Conservation (phyloP, 139 green algal genomes). For the Yamagishiella unicocca region DNA sequence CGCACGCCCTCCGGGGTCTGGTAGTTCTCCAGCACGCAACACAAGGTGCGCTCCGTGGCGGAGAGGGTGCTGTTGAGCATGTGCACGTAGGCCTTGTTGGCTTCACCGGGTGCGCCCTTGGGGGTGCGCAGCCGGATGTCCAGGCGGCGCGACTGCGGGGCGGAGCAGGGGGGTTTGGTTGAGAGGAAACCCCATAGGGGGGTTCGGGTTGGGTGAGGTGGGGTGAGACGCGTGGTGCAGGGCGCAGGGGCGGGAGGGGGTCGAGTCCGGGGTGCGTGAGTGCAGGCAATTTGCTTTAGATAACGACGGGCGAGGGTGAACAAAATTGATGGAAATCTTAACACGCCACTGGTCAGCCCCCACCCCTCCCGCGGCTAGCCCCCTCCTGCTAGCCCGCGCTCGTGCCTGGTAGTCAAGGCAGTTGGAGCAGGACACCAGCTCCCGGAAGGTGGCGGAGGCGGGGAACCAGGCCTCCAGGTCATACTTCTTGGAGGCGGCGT, state of each 20-base stretch:
- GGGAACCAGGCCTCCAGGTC: conserved; percentile 99
- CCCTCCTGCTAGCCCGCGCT: too few species aligned
- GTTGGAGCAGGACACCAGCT: conserved; percentile 99
- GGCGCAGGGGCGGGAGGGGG: background rate
- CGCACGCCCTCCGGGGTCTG: conserved; percentile 85
- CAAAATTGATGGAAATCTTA: too few species aligned
- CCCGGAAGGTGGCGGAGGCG: conserved; percentile 88
- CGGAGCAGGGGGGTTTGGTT: too few species aligned
- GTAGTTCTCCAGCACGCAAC: conserved; percentile 98
- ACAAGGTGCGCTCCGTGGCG: conserved; percentile 97
- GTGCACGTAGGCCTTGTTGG: conserved; percentile 93
- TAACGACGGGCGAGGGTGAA: too few species aligned
- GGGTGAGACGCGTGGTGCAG: background rate
- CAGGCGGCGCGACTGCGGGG: conserved; percentile 82
- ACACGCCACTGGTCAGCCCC: too few species aligned
- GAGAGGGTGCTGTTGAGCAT: conserved; percentile 98
- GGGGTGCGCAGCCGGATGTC: conserved; percentile 79
- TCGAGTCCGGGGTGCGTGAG: background rate
- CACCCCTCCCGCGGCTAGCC: too few species aligned
- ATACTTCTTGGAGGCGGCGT: conserved; percentile 99
- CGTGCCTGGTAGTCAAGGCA: conserved; percentile 95
- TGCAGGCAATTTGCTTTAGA: too few species aligned
- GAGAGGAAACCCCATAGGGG: too few species aligned
- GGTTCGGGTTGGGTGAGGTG: too few species aligned
- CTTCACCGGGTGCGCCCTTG: conserved; percentile 71